Evolutionary conservation across 2,329 filamentous ascomycete genomes (phyloP).

Genomic region (Nannizzia gypsea): DNA sequence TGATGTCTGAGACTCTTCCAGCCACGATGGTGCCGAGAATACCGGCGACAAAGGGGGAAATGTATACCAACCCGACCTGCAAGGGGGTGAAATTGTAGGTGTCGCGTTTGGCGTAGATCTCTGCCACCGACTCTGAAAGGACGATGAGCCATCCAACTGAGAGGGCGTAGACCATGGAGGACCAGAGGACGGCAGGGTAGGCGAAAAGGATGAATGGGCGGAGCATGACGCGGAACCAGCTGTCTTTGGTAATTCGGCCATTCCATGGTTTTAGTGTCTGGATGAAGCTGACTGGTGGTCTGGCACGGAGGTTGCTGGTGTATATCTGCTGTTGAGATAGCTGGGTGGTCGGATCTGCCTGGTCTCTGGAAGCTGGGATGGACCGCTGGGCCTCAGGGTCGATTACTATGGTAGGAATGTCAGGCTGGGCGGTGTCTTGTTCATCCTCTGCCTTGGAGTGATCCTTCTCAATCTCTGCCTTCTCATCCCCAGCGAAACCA

Average conservation of each 20-base stretch:
- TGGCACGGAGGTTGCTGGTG: slow-evolving; percentile 56
- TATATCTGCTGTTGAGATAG: slow-evolving; percentile 39
- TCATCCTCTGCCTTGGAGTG: slow-evolving; percentile 5
- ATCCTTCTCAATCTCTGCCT: slow-evolving; percentile 6
- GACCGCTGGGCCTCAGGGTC: slow-evolving; percentile 24
- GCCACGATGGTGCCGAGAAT: slow-evolving; percentile 86
- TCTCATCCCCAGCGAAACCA: slow-evolving; percentile 41
- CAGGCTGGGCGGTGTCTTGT: background rate
- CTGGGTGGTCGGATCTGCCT: slow-evolving; percentile 18
- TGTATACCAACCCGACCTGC: slow-evolving; percentile 73
- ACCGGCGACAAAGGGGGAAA: slow-evolving; percentile 80
- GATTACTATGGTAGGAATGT: slow-evolving; percentile 4
- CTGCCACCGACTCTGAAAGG: slow-evolving; percentile 72
- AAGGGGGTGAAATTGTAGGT: slow-evolving; percentile 72
- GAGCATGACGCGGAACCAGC: slow-evolving; percentile 64
- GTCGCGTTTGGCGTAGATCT: slow-evolving; percentile 59
- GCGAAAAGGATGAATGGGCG: slow-evolving; percentile 76
- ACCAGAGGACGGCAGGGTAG: slow-evolving; percentile 87
- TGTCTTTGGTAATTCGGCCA: slow-evolving; percentile 65
- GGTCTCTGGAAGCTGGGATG: slow-evolving; percentile 19
- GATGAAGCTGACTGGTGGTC: slow-evolving; percentile 56
- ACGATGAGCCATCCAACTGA: slow-evolving; percentile 94
- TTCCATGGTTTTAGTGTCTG: slow-evolving; percentile 67
- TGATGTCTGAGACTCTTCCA: slow-evolving; percentile 72
- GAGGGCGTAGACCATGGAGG: slow-evolving; percentile 68